Conservation (phyloP, 495 filamentous ascomycete species). For the Friedmanniomyces simplex region DNA sequence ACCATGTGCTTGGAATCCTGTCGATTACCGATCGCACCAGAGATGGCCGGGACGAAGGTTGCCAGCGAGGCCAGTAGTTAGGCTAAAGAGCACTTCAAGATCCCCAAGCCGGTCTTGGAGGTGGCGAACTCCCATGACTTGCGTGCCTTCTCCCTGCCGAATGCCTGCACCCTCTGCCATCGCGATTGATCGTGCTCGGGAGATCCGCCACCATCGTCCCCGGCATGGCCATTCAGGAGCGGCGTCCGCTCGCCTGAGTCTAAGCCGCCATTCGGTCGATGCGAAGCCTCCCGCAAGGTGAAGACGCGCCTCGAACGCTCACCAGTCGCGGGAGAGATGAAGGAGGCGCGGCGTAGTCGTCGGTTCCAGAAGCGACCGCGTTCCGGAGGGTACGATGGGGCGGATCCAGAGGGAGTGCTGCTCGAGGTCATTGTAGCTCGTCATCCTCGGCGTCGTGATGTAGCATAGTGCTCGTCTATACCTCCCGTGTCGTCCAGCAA, state of each 20-base stretch:
- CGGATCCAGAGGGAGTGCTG: background rate
- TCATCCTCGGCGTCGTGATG: background rate
- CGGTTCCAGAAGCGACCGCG: constrained; percentile 6
- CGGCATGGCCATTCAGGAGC: background rate
- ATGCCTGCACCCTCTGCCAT: background rate
- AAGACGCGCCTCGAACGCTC: constrained; percentile 18
- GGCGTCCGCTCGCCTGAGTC: constrained; percentile 4
- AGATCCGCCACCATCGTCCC: background rate
- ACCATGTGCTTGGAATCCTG: constrained; percentile 97
- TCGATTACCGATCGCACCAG: constrained; percentile 56
- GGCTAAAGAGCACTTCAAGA: constrained; percentile 87
- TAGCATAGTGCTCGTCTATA: background rate
- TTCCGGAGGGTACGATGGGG: background rate
- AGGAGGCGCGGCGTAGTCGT: constrained; percentile 11
- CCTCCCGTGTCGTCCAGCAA: background rate
- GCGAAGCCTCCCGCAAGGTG: constrained; percentile 18
- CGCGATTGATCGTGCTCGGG: background rate
- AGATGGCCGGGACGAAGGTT: constrained; percentile 69
- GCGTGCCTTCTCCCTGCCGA: background rate
- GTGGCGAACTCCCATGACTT: constrained; percentile 30
- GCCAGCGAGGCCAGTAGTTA: constrained; percentile 82
- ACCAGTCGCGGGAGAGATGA: constrained; percentile 16
- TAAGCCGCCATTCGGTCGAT: constrained; percentile 1
- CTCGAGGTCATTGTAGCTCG: background rate
- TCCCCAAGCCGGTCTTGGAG: constrained; percentile 56